These are phyloP conservation scores for Dentipellis sp. DNA, from an alignment of 768 basidiomycete genomes.

Conservation along the genomic window DNA sequence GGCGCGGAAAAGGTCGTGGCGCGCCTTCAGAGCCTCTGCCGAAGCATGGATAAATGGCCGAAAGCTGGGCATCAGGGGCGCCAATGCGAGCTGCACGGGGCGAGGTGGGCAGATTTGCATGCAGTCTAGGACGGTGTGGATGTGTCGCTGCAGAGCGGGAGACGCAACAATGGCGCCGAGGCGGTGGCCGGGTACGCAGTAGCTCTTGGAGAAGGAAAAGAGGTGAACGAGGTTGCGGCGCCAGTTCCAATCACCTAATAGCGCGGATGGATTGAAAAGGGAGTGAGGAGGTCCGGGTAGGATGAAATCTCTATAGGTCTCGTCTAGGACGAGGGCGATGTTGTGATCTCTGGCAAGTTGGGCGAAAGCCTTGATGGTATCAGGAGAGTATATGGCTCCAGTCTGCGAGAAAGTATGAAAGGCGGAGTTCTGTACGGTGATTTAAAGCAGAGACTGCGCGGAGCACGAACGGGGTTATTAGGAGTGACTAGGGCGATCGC, in stretches of 20 bases:
- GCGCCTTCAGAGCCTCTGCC: conserved; percentile 36
- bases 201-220: conserved; percentile 77
- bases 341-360: conserved; percentile 42
- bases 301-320: conserved; percentile 82
- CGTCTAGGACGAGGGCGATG: conserved; percentile 72
- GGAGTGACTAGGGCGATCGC: conserved; percentile 73
- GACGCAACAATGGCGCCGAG: conserved; percentile 65
- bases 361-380: conserved; percentile 49
- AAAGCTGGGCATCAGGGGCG: conserved; percentile 41
- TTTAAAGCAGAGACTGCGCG: too few species aligned
- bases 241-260: conserved; percentile 35
- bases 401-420: conserved; percentile 30
- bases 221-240: conserved; percentile 53
- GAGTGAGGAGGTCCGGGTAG: conserved; percentile 38
- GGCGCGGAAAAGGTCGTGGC: conserved; percentile 48
- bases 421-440: too few species aligned
- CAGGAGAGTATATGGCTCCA: conserved; percentile 56
- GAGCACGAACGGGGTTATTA: conserved; percentile 54
- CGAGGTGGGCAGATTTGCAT: conserved; percentile 76
- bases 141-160: conserved; percentile 38
- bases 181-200: conserved; percentile 75
- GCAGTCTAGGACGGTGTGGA: conserved; percentile 63
- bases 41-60: conserved; percentile 42
- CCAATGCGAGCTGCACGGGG: conserved; percentile 60
- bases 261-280: conserved; percentile 30